Evolutionary conservation across 1,139 yeast genomes (phyloP).

Genomic region (Zygosaccharomyces pseudobailii): DNA sequence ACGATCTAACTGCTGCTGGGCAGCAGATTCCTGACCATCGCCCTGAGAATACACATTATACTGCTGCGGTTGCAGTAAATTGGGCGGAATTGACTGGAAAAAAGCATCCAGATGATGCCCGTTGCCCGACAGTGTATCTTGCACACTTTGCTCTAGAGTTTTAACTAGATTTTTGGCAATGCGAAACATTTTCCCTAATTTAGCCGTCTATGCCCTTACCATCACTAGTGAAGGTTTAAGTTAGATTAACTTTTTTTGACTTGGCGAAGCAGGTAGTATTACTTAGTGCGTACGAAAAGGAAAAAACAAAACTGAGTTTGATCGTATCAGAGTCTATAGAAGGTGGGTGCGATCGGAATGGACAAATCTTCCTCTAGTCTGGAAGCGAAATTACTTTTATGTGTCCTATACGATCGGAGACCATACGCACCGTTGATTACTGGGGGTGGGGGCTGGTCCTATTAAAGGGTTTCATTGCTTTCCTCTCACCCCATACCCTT

Average conservation of each 20-base stretch:
- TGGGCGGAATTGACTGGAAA: slow-evolving; percentile 43
- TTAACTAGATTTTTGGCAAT: slow-evolving; percentile 82
- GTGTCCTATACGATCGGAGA: background rate
- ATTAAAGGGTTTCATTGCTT: background rate
- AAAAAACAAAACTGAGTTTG: background rate
- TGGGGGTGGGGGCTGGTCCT: background rate
- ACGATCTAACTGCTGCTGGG: slow-evolving; percentile 9
- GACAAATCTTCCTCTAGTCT: background rate
- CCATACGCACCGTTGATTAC: background rate
- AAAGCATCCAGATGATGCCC: slow-evolving; percentile 44
- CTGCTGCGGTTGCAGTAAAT: slow-evolving; percentile 24
- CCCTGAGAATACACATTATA: slow-evolving; percentile 9
- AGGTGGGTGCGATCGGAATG: background rate
- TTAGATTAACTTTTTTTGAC: background rate
- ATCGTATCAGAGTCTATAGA: background rate
- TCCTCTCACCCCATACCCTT: background rate
- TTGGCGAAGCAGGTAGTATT: background rate
- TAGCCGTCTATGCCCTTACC: background rate
- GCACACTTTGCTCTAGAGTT: slow-evolving; percentile 54
- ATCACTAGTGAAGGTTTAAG: background rate
- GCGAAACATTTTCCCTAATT: slow-evolving; percentile 60
- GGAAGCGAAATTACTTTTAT: background rate
- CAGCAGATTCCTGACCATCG: slow-evolving; percentile 2
- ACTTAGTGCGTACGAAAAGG: background rate
- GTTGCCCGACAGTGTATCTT: slow-evolving; percentile 25